Percentiles rank a stretch among this genome's conserved stretches.
phyloP scores from a whole-genome alignment of 1,139 yeast species.

The Diutina rugosa region DNA sequence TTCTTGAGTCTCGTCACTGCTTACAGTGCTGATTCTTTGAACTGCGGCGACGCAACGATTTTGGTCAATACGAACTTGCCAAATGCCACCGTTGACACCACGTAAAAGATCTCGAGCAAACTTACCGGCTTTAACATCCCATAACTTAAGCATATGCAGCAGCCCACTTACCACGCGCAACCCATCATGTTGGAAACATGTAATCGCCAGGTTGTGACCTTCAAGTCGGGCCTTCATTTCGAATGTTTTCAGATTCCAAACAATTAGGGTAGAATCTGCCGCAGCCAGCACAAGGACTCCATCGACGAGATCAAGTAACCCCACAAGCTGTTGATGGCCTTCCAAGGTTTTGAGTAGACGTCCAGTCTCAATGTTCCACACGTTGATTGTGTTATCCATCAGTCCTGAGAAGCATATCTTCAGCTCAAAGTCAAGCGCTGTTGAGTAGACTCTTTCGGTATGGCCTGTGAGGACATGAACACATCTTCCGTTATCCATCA shows the following conservation, averaged over 20 bases:
- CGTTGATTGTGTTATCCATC: slow-evolving; percentile 77
- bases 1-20: slow-evolving; percentile 8
- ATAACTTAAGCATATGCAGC: slow-evolving; percentile 64
- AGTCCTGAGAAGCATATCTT: slow-evolving; percentile 85
- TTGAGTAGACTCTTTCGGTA: slow-evolving; percentile 75
- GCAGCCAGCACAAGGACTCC: slow-evolving; percentile 89
- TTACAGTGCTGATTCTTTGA: slow-evolving; percentile 25
- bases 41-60: slow-evolving; percentile 88
- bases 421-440: slow-evolving; percentile 64
- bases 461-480: slow-evolving; percentile 72
- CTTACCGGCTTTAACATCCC: slow-evolving; percentile 74
- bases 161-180: slow-evolving; percentile 82
- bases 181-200: slow-evolving; percentile 88
- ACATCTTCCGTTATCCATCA: slow-evolving; percentile 57
- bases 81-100: slow-evolving; percentile 72
- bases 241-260: slow-evolving; percentile 86
- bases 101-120: slow-evolving; percentile 63
- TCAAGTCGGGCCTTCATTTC: slow-evolving; percentile 55
- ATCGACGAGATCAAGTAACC: slow-evolving; percentile 66
- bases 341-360: slow-evolving; percentile 50
- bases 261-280: slow-evolving; percentile 81
- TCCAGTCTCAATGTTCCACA: slow-evolving; percentile 83
- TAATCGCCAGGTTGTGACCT: slow-evolving; percentile 82
- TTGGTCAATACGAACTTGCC: slow-evolving; percentile 89
- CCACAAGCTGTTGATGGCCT: slow-evolving; percentile 87